Base-by-base conservation (phyloP, 352 stramenopile genomes). In the Phytophthora sansomeana region DNA sequence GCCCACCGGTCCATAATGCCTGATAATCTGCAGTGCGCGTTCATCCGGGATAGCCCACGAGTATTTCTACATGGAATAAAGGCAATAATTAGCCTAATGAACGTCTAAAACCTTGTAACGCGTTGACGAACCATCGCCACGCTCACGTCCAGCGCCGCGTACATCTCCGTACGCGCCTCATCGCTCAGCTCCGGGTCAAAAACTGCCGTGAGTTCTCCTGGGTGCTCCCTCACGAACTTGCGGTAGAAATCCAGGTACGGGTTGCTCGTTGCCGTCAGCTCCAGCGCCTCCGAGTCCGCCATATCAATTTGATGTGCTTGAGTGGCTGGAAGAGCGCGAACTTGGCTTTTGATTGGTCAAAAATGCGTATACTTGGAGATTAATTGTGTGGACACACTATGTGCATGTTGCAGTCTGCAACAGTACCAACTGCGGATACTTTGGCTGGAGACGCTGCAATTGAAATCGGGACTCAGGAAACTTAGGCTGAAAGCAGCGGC, bases 41-140 rank as follows among this genome's bases (percentile, higher is more conserved):
- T 93, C 79, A 72, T 97, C 83, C 1, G 95, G 95, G 43, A 96
- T 97, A 21, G 93, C 93, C 95, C 94, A 98, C 38, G 90, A 80
- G 73, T 97, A 98, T 72, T 89, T 89, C 81, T 98, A 75, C 47
- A 59, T 13, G 51, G 6, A 17, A 43, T 32, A 54, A 46, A 43
- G 10, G 39, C 7, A 14, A 24, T 46, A 46, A 46, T 62, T 70
- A 66, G 28, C 39, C 30, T 17, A 21, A n/a, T 54, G 35, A 54
- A 2, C 3, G 16, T 35, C 11, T 29, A 49, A 3, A 48, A 33
- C 30, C 8, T 16, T 6, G 16, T 19, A 50, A 42, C 4, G 6
- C 13, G 13, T 39, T 11, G 16, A 21, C 78, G 39, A 42, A 95
- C 86, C 83, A 93, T 91, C n/a, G 87, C 87, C 41, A 93, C 77